Evolutionary conservation across 768 basidiomycete genomes (phyloP), one percentile per base, ranked within the genome.

Genomic region (Amanita muscaria): DNA sequence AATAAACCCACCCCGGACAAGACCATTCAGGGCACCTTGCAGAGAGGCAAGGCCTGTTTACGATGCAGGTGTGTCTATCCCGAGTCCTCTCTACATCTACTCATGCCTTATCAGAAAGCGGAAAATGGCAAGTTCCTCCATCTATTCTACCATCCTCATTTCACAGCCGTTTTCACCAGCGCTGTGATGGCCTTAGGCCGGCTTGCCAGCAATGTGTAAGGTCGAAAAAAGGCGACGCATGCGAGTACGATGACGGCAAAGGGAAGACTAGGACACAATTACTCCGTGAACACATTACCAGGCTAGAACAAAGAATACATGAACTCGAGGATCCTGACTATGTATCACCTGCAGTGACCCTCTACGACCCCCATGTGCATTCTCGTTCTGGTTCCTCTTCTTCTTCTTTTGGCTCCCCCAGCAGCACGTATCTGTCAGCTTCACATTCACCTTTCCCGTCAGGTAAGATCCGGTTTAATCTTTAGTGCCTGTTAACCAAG

Each of bases 161-260:
- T 42, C 49, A 22, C 53, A 58, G 47, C 54, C 46, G 31, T 34
- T 42, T 42, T 16, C 49, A 7, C 51, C n/a, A 88, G 86, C 73
- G 83, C 62, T 88, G 86, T 57, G 86, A 88, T 55, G 86, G 84
- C 49, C 55, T 55, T 36, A 87, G 84, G 59, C 86, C 86, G 22
- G 73, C 83, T 10, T 88, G 86, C 50, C 81, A 83, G 50, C 86
- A 88, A 56, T 88, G 86, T 56, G 66, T 68, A 22, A 78, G 81
- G 42, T 84, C 84, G 33, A 88, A 88, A 71, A 87, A 86, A 58
- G 67, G 66, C 40, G 82, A 86, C 2, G 66, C 59, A 9, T 88
- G 86, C 61, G 82, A 84, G 55, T 88, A 88, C 58, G 86, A 88
- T 53, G 86, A 88, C 61, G 86, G 86, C 19, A 85, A 82, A 65